A percentile compares a stretch with the other conserved stretches of the same genome.
phyloP scores from a whole-genome alignment of 306 rosid genomes.

The Dicorynia guianensis region DNA sequence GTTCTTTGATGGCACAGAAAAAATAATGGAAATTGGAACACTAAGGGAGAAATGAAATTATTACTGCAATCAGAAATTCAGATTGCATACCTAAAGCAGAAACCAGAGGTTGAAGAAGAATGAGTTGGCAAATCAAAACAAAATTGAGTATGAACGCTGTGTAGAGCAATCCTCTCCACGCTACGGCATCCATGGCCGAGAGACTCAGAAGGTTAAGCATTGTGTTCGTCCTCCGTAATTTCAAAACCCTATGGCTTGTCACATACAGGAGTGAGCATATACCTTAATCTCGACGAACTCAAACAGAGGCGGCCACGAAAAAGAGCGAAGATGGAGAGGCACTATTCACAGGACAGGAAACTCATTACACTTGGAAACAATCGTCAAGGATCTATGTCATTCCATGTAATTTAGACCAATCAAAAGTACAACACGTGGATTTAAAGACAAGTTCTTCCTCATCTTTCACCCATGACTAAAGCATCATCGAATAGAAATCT shows the following conservation, averaged over 20 bases:
- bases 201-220: constrained; percentile 51
- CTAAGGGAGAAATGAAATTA: neutral
- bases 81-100: constrained; percentile 72
- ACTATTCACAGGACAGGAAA: neutral
- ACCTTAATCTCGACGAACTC: neutral
- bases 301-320: neutral
- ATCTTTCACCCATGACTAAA: neutral
- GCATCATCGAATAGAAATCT: neutral
- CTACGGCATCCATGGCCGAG: constrained; percentile 60
- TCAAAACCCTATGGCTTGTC: neutral
- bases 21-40: neutral
- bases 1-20: constrained; percentile 15
- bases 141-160: constrained; percentile 72
- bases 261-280: constrained; percentile 12
- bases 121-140: constrained; percentile 75
- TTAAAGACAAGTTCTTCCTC: neutral
- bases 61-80: constrained; percentile 31
- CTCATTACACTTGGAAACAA: too few relatives aligned
- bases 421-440: constrained; percentile 43
- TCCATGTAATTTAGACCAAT: constrained; percentile 67
- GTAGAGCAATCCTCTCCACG: constrained; percentile 70
- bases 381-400: constrained; percentile 30
- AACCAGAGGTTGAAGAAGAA: constrained; percentile 91
- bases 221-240: constrained; percentile 6
- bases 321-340: neutral